Evolutionary conservation across 306 rosid genomes (phyloP), one percentile per base, ranked within the genome.

Genomic region (Cicer bijugum): DNA sequence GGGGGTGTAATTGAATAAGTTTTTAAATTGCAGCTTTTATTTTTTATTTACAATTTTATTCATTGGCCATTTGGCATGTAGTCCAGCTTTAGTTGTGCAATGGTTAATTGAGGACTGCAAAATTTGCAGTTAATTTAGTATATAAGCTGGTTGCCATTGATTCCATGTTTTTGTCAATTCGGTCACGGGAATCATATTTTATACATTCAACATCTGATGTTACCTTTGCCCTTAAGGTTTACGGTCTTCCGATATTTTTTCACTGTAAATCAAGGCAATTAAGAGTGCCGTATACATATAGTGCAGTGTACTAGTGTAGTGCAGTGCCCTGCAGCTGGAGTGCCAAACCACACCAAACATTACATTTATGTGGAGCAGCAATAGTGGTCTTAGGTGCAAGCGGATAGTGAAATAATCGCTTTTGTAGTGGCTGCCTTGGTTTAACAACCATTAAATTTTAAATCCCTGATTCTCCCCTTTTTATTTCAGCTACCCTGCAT

Each of bases 81-180:
- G 53, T 42, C 20, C 17, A n/a, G 43, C 74, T 76, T 71, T 35
- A 47, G 40, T 16, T 72, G 48, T 73, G 80, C 33, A 72, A 33
- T 68, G 55, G 4, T 45, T 42, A 76, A 66, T 17, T 11, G 52
- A 19, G 74, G 67, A 28, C 15, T 71, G 61, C 44, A 14, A 19
- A 58, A 37, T 47, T 10, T 66, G 3, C 5, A 12, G 14, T 44
- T 64, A 19, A 51, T 81, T 17, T 61, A 37, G 44, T 11, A 47
- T 56, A 44, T 43, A 53, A n/a, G 23, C 52, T 61, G 44, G 17
- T 75, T 57, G 74, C 38, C 53, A 38, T 46, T 61, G 67, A 59
- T 60, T 44, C 17, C 56, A 20, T 69, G 48, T 64, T 58, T 79
- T 60, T 52, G 4, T 76, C 62, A 64, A 20, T 42, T 73, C 19